phyloP scores from a whole-genome alignment of 768 basidiomycete genomes.

The Termitomyces sp. region DNA sequence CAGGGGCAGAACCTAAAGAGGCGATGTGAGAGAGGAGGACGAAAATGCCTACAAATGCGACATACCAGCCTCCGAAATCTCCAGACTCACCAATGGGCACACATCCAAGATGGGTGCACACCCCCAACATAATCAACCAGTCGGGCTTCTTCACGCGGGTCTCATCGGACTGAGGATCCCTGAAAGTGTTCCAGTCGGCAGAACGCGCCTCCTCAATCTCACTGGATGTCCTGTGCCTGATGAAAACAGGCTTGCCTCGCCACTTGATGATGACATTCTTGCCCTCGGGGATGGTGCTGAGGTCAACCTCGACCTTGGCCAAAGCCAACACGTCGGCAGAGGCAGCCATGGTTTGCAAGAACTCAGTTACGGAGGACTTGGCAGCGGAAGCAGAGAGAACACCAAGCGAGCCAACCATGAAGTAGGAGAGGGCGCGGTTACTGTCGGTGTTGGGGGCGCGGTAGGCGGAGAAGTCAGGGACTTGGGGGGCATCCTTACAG shows the following conservation, averaged over 20 bases:
- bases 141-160: slow-evolving; percentile 89
- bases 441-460: slow-evolving; percentile 56
- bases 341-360: slow-evolving; percentile 93
- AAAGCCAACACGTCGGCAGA: slow-evolving; percentile 97
- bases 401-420: slow-evolving; percentile 90
- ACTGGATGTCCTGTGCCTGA: slow-evolving; percentile 86
- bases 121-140: slow-evolving; percentile 90
- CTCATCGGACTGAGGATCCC: slow-evolving; percentile 92
- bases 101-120: slow-evolving; percentile 97
- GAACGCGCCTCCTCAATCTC: slow-evolving; percentile 93
- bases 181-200: slow-evolving; percentile 78
- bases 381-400: slow-evolving; percentile 92
- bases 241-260: slow-evolving; percentile 99
- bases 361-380: slow-evolving; percentile 90
- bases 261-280: slow-evolving; percentile 98
- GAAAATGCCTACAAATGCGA: slow-evolving; percentile 3
- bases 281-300: slow-evolving; percentile 88
- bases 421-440: slow-evolving; percentile 80
- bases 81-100: slow-evolving; percentile 97
- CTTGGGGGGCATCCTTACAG: slow-evolving; percentile 66
- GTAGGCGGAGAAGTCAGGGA: slow-evolving; percentile 88
- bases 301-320: slow-evolving; percentile 96
- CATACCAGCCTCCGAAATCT: slow-evolving; percentile 95
- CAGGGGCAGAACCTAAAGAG: slow-evolving; percentile 85
- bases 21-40: neutral